Percentiles rank a stretch among this genome's conserved stretches.
phyloP scores from a whole-genome alignment of 352 stramenopile species.

The Phytophthora aleatoria region DNA sequence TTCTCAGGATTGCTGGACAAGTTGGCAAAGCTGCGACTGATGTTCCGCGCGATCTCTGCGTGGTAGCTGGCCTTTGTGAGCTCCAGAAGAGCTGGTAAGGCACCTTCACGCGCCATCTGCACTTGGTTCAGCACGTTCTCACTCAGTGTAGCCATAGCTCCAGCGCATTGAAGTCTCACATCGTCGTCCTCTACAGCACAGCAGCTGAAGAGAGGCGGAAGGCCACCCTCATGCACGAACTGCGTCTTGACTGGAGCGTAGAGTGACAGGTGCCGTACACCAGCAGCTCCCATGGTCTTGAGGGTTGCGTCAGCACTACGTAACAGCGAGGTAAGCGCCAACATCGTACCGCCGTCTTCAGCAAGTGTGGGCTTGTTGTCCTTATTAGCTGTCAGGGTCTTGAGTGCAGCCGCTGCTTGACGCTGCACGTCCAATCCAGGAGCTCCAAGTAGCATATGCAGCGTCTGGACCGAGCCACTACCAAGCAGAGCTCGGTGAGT shows the following conservation, averaged over 20 bases:
- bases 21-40: conserved; percentile 90
- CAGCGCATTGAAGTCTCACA: conserved; percentile 89
- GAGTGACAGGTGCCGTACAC: conserved; percentile 89
- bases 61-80: conserved; percentile 70
- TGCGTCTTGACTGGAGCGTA: conserved; percentile 68
- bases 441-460: conserved; percentile 80
- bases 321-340: conserved; percentile 84
- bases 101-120: conserved; percentile 78
- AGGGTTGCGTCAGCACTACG: conserved; percentile 79
- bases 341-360: conserved; percentile 83
- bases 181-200: conserved; percentile 73
- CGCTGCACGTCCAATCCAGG: conserved; percentile 78
- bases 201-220: conserved; percentile 67
- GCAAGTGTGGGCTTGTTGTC: conserved; percentile 91
- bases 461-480: conserved; percentile 56
- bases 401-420: conserved; percentile 92
- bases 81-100: conserved; percentile 73
- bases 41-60: conserved; percentile 84
- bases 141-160: conserved; percentile 89
- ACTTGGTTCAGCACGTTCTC: conserved; percentile 93
- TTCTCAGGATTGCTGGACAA: conserved; percentile 94
- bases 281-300: conserved; percentile 87
- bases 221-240: conserved; percentile 71
- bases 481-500: conserved; percentile 76
- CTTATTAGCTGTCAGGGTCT: conserved; percentile 90